A percentile compares a stretch with the other conserved stretches of the same genome.
These are phyloP conservation scores for Fusarium acutatum DNA, from an alignment of 2,329 filamentous ascomycete genomes.

Conservation along the genomic window DNA sequence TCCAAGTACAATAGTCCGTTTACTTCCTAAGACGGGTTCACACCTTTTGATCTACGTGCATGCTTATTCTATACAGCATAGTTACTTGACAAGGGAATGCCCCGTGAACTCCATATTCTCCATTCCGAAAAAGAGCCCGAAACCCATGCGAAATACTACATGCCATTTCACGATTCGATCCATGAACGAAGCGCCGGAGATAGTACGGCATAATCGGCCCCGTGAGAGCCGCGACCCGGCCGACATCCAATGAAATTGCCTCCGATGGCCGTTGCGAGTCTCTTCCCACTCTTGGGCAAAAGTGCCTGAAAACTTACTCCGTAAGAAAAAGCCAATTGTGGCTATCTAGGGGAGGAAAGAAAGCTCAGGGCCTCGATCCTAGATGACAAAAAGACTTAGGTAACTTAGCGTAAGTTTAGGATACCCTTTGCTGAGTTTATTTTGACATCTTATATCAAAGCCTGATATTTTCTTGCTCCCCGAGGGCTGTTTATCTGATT, in stretches of 20 bases:
- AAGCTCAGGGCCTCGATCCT: too few species aligned
- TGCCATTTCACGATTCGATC: neutral
- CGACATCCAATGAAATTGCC: slow-evolving; percentile 20
- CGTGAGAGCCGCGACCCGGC: slow-evolving; percentile 27
- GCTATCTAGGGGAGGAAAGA: neutral
- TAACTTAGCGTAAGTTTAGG: too few species aligned
- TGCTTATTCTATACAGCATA: neutral
- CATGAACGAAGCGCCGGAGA: neutral
- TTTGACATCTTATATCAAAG: too few species aligned
- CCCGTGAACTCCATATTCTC: neutral
- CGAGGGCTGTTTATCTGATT: neutral
- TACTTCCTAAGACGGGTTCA: neutral
- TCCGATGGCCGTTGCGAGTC: slow-evolving; percentile 18
- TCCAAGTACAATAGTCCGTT: too few species aligned
- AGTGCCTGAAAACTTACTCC: neutral
- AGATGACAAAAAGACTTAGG: too few species aligned
- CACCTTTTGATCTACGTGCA: neutral
- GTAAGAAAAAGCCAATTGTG: slow-evolving; percentile 2
- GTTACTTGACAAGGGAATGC: neutral
- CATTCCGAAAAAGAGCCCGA: slow-evolving; percentile 1
- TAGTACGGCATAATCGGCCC: neutral
- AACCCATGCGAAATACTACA: neutral
- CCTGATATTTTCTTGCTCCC: too few species aligned
- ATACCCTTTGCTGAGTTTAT: too few species aligned
- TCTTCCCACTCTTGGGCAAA: slow-evolving; percentile 7